Evolutionary conservation across 495 filamentous ascomycete species (phyloP), one percentile per base, ranked within the genome.

Genomic region (Penicillium lagena): DNA sequence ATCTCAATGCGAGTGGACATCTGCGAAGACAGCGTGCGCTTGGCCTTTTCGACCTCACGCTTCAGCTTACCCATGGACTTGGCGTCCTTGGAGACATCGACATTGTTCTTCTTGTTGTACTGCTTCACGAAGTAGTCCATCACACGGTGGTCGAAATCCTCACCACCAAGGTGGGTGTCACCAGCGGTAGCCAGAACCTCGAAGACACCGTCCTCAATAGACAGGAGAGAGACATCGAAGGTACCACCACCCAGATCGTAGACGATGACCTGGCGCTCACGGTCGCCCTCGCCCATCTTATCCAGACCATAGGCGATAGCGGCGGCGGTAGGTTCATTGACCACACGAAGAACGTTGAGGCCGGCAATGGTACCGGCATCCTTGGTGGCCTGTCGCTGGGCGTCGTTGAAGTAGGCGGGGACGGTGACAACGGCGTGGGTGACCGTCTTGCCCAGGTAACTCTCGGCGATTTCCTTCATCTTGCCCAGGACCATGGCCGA

Each of bases 11-110:
- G 87, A 55, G 90, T 93, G 51, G 90, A 93, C 89, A 93, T 96
- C 76, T 96, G 90, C 60, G 89, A 94, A 63, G 94, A 97, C 39
- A 99, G 83, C 53, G 90, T 96, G 63, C 94, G 87, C 86, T 99
- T 99, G 71, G 94, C 94, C 82, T 97, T 97, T 77, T 99, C 93
- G 58, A 95, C 93, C 70, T 97, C 94, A 55, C 94, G 93, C 89
- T 97, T 97, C 54, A 99, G 82, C 74, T 97, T 97, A 74, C 93
- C 91, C 93, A 99, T 97, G 43, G 93, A 85, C 88, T 97, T 97
- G 44, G 85, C 72, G 56, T 97, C 90, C 77, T 90, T 95, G 75
- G 83, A 83, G 62, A 99, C 83, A 60, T 97, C 87, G 49, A 88
- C 86, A 51, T 75, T 70, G 77, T 97, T 81, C 81, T 96, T 93